phyloP scores from a whole-genome alignment of 2,329 filamentous ascomycete genomes.

The Mariannaea elegans region DNA sequence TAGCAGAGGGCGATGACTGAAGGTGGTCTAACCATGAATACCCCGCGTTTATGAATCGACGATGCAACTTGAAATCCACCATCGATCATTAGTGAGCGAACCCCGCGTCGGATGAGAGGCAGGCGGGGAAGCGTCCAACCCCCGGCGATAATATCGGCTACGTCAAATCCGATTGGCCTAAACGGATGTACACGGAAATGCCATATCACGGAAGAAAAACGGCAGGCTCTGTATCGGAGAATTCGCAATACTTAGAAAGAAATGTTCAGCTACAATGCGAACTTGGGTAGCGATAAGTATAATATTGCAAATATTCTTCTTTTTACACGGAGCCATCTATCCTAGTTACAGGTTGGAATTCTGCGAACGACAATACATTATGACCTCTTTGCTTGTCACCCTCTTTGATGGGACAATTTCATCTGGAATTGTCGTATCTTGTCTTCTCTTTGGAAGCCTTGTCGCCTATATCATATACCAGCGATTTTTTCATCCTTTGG shows the following conservation, averaged over 20 bases:
- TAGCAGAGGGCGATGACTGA: too few species aligned
- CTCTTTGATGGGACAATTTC: not conserved
- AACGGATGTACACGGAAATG: not conserved
- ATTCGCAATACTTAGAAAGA: too few species aligned
- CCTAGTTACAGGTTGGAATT: too few species aligned
- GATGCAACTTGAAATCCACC: too few species aligned
- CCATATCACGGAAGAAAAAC: not conserved
- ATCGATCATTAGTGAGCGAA: too few species aligned
- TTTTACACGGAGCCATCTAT: too few species aligned
- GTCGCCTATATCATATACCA: constrained; percentile 18
- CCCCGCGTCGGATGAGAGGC: too few species aligned
- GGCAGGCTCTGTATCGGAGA: not conserved
- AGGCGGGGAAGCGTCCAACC: not conserved
- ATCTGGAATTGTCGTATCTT: not conserved
- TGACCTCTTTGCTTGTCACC: not conserved
- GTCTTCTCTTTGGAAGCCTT: not conserved
- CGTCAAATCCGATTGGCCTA: constrained; percentile 8
- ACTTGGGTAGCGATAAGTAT: too few species aligned
- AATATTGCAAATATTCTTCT: too few species aligned
- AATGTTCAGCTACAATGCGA: too few species aligned
- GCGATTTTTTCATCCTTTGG: constrained; percentile 23
- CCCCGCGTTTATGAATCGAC: too few species aligned
- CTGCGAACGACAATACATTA: not conserved
- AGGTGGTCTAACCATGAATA: too few species aligned
- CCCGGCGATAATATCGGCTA: not conserved